Percentiles rank a stretch among this genome's conserved stretches.
Conservation (phyloP, 768 basidiomycete species). For the Pleurotus platypus region DNA sequence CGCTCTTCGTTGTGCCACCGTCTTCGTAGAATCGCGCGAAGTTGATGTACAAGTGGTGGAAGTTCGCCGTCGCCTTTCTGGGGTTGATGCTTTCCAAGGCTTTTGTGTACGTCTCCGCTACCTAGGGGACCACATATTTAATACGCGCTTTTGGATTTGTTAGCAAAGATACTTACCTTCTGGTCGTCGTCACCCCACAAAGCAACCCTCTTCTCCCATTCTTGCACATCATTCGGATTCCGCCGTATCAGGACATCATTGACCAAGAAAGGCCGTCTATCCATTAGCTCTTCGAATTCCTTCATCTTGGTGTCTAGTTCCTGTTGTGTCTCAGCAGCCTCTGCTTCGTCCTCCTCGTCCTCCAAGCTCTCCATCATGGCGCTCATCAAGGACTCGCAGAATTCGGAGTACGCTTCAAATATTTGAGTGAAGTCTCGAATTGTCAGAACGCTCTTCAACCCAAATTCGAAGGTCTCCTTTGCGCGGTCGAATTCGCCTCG, state of each 20-base stretch:
- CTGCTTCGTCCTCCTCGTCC: conserved; percentile 79
- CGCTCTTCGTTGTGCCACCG: conserved; percentile 77
- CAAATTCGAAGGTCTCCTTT: conserved; percentile 83
- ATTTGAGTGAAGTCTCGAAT: conserved; percentile 97
- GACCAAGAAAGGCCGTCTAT: conserved; percentile 90
- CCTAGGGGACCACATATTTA: conserved; percentile 37
- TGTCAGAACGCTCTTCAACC: conserved; percentile 80
- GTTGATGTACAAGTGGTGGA: conserved; percentile 88
- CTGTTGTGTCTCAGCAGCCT: conserved; percentile 70
- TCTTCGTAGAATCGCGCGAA: conserved; percentile 99
- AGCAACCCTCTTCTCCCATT: conserved; percentile 98
- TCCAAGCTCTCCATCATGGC: conserved; percentile 86
- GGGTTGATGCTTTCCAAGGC: conserved; percentile 88
- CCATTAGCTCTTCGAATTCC: conserved; percentile 91
- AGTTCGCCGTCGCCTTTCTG: conserved; percentile 84
- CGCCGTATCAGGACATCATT: conserved; percentile 92
- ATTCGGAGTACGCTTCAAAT: conserved; percentile 95
- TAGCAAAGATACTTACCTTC: conserved; percentile 51
- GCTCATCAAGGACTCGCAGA: conserved; percentile 84
- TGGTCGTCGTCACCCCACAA: conserved; percentile 92
- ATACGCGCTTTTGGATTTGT: background rate
- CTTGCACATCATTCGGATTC: conserved; percentile 97
- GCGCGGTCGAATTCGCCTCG: conserved; percentile 92
- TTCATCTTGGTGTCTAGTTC: conserved; percentile 89
- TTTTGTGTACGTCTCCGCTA: conserved; percentile 88